A percentile compares a stretch with the other conserved stretches of the same genome.
Evolutionary conservation across 1,139 yeast genomes (phyloP).

Genomic region (Pichia sp.): DNA sequence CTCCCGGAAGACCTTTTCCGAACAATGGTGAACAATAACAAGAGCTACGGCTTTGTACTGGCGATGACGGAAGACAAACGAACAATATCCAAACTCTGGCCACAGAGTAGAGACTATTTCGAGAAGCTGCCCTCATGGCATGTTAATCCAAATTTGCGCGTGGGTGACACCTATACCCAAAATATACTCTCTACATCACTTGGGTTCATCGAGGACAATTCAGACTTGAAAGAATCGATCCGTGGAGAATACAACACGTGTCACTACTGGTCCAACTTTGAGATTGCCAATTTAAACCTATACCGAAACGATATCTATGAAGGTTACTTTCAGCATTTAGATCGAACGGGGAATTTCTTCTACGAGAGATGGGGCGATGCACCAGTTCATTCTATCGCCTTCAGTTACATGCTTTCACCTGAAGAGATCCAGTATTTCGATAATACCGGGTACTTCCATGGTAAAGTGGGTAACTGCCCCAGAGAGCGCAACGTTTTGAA

Average conservation of each 20-base stretch:
- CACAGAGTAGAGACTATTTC: slow-evolving; percentile 46
- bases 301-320: slow-evolving; percentile 65
- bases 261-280: slow-evolving; percentile 94
- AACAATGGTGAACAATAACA: slow-evolving; percentile 54
- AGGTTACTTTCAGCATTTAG: slow-evolving; percentile 64
- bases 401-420: slow-evolving; percentile 53
- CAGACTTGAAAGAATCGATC: slow-evolving; percentile 4
- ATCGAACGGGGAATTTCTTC: slow-evolving; percentile 77
- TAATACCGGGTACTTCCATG: slow-evolving; percentile 78
- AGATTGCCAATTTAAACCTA: slow-evolving; percentile 70
- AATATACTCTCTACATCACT: slow-evolving; percentile 31
- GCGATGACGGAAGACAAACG: slow-evolving; percentile 47
- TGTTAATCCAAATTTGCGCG: slow-evolving; percentile 1
- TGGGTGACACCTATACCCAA: slow-evolving; percentile 29
- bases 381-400: slow-evolving; percentile 83
- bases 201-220: slow-evolving; percentile 53
- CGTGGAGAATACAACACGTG: slow-evolving; percentile 70
- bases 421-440: slow-evolving; percentile 70
- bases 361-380: slow-evolving; percentile 98
- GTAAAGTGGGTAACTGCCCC: slow-evolving; percentile 81
- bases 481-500: slow-evolving; percentile 14
- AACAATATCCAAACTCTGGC: slow-evolving; percentile 61
- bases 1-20: slow-evolving; percentile 59
- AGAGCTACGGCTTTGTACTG: slow-evolving; percentile 59
- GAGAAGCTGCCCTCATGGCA: slow-evolving; percentile 29